phyloP scores from a whole-genome alignment of 2,329 filamentous ascomycete species.

The Trichoderma atrobrunneum region DNA sequence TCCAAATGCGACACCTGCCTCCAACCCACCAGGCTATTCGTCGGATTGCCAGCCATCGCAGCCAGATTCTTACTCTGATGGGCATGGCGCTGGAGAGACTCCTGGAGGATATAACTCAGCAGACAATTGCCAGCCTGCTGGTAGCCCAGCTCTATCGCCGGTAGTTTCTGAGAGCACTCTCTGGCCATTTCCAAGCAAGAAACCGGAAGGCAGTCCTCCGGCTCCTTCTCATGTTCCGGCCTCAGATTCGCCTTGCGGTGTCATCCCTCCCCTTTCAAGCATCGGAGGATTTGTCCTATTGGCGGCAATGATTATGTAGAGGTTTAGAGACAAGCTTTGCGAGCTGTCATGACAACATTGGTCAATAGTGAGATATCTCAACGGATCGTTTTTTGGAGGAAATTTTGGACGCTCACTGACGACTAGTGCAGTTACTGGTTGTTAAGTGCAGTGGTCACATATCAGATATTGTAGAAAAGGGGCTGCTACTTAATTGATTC shows the following conservation, averaged over 20 bases:
- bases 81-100: not conserved
- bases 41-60: not conserved
- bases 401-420: slow-evolving; percentile 26
- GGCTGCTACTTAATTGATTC: not conserved
- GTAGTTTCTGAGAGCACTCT: slow-evolving; percentile 25
- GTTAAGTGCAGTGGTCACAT: not conserved
- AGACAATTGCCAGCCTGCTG: slow-evolving; percentile 18
- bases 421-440: slow-evolving; percentile 12
- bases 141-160: slow-evolving; percentile 16
- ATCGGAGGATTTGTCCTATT: slow-evolving; percentile 30
- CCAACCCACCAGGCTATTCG: slow-evolving; percentile 5
- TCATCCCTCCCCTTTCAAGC: slow-evolving; percentile 24
- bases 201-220: slow-evolving; percentile 24
- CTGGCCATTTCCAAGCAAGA: slow-evolving; percentile 25
- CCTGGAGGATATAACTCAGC: not conserved
- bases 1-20: not conserved
- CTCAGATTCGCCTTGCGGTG: slow-evolving; percentile 28
- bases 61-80: slow-evolving; percentile 3
- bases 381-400: slow-evolving; percentile 22
- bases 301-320: slow-evolving; percentile 28
- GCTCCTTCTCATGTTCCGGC: slow-evolving; percentile 29
- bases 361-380: slow-evolving; percentile 10
- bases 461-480: slow-evolving; percentile 3
- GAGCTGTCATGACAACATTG: not conserved
- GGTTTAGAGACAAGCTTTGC: not conserved